Conservation (phyloP, 441 rosid genomes). For the Eugenia klotzschiana region DNA sequence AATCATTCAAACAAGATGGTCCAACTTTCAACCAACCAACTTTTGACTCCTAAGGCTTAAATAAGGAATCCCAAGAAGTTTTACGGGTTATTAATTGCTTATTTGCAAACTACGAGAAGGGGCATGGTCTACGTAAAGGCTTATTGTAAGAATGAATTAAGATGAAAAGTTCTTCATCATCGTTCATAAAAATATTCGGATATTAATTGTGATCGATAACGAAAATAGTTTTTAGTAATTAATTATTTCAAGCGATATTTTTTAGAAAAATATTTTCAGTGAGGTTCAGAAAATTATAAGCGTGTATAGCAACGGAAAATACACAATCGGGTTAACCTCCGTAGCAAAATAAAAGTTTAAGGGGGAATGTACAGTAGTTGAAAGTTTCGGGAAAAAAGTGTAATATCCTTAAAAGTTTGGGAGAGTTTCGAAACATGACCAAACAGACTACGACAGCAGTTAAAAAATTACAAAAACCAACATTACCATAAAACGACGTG, state of each 20-base stretch:
- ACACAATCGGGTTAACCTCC: neutral
- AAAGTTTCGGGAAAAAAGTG: neutral
- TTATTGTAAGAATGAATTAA: neutral
- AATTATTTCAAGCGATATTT: no score
- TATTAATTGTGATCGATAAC: no score
- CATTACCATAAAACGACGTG: slow-evolving; percentile 11
- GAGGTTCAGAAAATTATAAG: neutral
- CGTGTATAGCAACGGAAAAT: neutral
- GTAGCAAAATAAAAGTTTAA: neutral
- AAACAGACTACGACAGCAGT: neutral
- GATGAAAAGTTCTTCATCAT: no score
- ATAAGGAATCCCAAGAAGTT: neutral
- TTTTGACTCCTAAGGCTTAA: neutral
- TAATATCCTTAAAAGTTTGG: neutral
- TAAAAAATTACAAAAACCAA: neutral
- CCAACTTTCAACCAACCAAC: neutral
- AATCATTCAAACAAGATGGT: neutral
- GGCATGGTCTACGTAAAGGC: neutral
- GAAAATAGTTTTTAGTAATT: no score
- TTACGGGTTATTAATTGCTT: neutral
- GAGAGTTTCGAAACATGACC: neutral
- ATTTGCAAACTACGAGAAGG: neutral
- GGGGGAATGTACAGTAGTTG: neutral
- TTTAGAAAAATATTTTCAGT: no score
- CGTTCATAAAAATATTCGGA: no score